Conservation (phyloP, 805 yeast genomes). For the Saturnispora gosingensis region DNA sequence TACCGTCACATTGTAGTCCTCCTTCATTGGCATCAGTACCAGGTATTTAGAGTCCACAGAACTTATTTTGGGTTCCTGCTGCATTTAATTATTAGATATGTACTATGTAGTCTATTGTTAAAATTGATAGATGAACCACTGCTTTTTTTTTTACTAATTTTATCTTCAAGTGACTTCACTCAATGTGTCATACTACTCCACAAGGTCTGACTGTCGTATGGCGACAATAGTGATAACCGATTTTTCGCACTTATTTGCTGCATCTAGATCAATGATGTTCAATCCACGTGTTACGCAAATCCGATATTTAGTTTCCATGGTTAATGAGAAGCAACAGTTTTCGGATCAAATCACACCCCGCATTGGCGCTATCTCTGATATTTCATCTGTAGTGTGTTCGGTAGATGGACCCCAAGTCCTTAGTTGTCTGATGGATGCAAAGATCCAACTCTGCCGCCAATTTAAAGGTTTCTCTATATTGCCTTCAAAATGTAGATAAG, state of each 20-base stretch:
- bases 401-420: too few relatives aligned
- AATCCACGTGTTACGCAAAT: background rate
- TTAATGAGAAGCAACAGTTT: too few relatives aligned
- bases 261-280: background rate
- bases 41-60: constrained; percentile 1
- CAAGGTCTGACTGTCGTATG: background rate
- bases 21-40: constrained; percentile 8
- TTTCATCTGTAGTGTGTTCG: too few relatives aligned
- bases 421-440: too few relatives aligned
- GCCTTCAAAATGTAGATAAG: background rate
- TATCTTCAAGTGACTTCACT: background rate
- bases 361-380: too few relatives aligned
- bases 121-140: background rate
- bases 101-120: background rate
- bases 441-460: too few relatives aligned
- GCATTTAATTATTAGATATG: background rate
- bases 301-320: background rate
- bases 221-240: background rate
- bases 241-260: background rate
- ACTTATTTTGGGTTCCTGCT: background rate
- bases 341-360: too few relatives aligned
- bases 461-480: too few relatives aligned
- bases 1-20: constrained; percentile 15
- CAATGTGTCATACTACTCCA: background rate
- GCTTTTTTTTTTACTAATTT: too few relatives aligned